phyloP scores from a whole-genome alignment of 495 filamentous ascomycete genomes.

The Neurospora pannonica region DNA sequence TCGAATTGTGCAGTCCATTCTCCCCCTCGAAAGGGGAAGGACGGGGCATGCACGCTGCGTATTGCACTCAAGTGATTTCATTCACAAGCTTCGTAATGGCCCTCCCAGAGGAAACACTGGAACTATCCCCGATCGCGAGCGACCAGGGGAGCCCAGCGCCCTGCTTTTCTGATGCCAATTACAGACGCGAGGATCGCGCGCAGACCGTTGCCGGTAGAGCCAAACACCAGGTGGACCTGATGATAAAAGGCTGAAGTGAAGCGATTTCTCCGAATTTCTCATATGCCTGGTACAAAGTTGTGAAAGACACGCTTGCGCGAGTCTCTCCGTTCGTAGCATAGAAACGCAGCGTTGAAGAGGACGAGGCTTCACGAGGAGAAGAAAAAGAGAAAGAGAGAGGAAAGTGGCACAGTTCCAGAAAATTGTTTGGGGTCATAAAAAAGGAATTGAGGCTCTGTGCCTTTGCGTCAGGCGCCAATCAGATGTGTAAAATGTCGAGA shows the following conservation, averaged over 20 bases:
- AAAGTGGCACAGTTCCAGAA: conserved; percentile 4
- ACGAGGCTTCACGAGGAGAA: conserved; percentile 61
- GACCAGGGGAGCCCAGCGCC: conserved; percentile 33
- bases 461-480: neutral
- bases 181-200: conserved; percentile 79
- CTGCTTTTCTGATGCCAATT: conserved; percentile 99
- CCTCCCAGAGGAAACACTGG: conserved; percentile 62
- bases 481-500: neutral
- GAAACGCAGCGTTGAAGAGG: conserved; percentile 99
- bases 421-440: conserved; percentile 21
- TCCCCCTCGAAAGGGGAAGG: conserved; percentile 13
- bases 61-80: conserved; percentile 93
- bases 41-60: conserved; percentile 66
- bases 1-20: conserved; percentile 75
- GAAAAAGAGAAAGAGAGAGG: conserved; percentile 28
- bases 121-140: conserved; percentile 31
- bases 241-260: conserved; percentile 48
- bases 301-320: conserved; percentile 29
- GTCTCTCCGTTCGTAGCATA: conserved; percentile 88
- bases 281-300: conserved; percentile 56
- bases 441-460: conserved; percentile 8
- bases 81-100: conserved; percentile 90
- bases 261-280: conserved; percentile 98
- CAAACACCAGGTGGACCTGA: conserved; percentile 22
- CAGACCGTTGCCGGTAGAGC: conserved; percentile 85